Conservation (phyloP, 2,329 filamentous ascomycete genomes). For the Neonectria magnoliae region DNA sequence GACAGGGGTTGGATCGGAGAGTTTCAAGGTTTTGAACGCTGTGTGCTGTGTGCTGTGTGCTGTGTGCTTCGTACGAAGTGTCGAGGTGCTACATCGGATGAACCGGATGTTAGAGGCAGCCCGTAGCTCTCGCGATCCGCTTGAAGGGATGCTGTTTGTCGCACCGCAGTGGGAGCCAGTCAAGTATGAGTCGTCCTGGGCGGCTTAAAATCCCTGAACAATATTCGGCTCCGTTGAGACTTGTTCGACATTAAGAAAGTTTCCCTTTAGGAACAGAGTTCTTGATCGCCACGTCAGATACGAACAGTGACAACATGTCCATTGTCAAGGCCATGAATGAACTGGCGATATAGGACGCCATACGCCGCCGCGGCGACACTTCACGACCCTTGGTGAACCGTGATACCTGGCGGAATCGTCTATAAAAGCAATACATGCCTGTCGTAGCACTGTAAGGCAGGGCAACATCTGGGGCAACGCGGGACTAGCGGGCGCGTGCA, state of each 20-base stretch:
- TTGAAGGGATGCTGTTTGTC: neutral
- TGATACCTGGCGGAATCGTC: conserved; percentile 1
- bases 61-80: neutral
- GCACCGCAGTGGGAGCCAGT: neutral
- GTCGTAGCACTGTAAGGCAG: conserved; percentile 3
- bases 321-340: conserved; percentile 5
- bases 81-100: conserved; percentile 38
- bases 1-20: conserved; percentile 27
- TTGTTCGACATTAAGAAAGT: neutral
- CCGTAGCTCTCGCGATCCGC: conserved; percentile 11
- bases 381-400: neutral
- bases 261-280: neutral
- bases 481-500: conserved; percentile 7
- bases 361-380: conserved; percentile 10
- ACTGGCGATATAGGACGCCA: conserved; percentile 13
- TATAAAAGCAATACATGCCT: neutral
- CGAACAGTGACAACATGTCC: neutral
- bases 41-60: neutral
- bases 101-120: conserved; percentile 25
- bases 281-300: conserved; percentile 7
- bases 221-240: neutral
- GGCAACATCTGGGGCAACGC: conserved; percentile 7
- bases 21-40: conserved; percentile 34
- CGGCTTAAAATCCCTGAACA: neutral
- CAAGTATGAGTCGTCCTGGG: neutral